phyloP scores from a whole-genome alignment of 2,329 filamentous ascomycete species.

The Colletotrichum nymphaeae region DNA sequence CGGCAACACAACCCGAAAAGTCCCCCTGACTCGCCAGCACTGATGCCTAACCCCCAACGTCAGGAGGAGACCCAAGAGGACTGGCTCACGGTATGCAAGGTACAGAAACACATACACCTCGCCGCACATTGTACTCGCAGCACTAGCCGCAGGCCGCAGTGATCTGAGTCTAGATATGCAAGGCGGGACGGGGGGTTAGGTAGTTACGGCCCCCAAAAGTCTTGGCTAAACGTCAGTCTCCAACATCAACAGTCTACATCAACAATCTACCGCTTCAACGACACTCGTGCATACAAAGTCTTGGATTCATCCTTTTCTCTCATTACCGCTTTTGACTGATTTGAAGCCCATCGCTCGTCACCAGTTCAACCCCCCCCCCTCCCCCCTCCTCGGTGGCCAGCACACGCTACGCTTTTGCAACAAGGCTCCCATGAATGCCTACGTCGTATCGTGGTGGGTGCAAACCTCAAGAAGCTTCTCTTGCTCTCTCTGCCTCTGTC shows the following conservation, averaged over 20 bases:
- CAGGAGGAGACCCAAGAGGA: background rate
- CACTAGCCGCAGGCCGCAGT: background rate
- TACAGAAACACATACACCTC: background rate
- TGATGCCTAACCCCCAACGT: background rate
- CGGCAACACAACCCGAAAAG: background rate
- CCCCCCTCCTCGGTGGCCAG: constrained; percentile 2
- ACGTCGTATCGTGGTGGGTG: background rate
- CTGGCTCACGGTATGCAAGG: background rate
- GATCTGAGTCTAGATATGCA: background rate
- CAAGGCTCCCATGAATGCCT: no score
- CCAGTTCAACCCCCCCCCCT: background rate
- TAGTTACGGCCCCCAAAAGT: no score
- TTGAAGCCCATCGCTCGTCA: background rate
- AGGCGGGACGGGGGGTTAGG: no score
- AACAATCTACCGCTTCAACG: no score
- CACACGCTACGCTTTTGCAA: background rate
- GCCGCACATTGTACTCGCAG: background rate
- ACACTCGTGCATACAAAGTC: background rate
- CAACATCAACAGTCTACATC: background rate
- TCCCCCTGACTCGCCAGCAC: background rate
- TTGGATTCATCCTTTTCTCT: background rate
- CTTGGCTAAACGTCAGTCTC: background rate
- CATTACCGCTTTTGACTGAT: background rate
- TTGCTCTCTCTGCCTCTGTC: constrained; percentile 10
- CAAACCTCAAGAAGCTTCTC: background rate